A percentile compares a stretch with the other conserved stretches of the same genome.
Conservation (phyloP, 345 rosid species). For the Eucalyptus regnans region DNA sequence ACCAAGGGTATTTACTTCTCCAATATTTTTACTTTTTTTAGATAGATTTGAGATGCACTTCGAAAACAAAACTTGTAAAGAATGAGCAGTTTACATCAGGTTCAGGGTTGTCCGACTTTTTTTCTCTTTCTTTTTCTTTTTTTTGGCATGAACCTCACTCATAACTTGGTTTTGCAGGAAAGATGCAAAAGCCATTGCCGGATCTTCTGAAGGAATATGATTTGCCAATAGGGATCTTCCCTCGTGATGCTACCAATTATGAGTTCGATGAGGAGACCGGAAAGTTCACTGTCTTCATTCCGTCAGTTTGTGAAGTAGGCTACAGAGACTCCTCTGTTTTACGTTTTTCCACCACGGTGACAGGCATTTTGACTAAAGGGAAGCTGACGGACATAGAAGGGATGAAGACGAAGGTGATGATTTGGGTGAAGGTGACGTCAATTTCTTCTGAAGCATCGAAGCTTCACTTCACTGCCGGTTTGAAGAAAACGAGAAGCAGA, state of each 20-base stretch:
- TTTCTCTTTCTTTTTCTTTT: too few relatives aligned
- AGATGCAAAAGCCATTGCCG: slow-evolving; percentile 87
- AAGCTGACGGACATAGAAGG: slow-evolving; percentile 81
- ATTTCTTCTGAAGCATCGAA: slow-evolving; percentile 60
- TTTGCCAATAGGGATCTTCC: slow-evolving; percentile 82
- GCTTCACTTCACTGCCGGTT: slow-evolving; percentile 69
- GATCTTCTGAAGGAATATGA: slow-evolving; percentile 81
- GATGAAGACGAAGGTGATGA: slow-evolving; percentile 76
- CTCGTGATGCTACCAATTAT: slow-evolving; percentile 87
- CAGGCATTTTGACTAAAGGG: slow-evolving; percentile 74
- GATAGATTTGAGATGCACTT: neutral
- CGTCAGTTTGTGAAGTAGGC: slow-evolving; percentile 76
- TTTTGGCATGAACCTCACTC: neutral
- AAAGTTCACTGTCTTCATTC: slow-evolving; percentile 69
- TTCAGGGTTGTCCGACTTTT: neutral
- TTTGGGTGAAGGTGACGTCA: slow-evolving; percentile 80
- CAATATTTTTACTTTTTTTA: neutral
- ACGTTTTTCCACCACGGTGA: slow-evolving; percentile 55
- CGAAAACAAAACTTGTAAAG: neutral
- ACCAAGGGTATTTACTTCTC: neutral
- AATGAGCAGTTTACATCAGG: neutral
- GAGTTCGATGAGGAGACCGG: slow-evolving; percentile 83
- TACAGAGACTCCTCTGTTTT: slow-evolving; percentile 79
- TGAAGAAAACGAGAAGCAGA: slow-evolving; percentile 66
- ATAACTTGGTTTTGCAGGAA: slow-evolving; percentile 31